Base-by-base conservation (phyloP, 2,329 filamentous ascomycete genomes). In the Lachnellula occidentalis region DNA sequence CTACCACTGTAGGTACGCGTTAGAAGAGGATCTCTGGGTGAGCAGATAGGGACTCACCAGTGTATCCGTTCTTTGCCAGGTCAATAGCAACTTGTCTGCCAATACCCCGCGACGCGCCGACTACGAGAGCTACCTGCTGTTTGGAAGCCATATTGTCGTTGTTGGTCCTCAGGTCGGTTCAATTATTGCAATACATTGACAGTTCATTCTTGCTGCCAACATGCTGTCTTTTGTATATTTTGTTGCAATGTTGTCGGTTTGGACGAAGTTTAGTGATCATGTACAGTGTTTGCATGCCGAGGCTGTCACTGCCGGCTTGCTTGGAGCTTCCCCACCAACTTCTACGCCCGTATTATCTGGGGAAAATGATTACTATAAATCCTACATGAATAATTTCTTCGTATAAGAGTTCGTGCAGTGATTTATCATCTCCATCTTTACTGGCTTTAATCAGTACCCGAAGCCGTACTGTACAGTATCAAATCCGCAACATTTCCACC, bases 71-170 rank as follows among this genome's bases (percentile, higher is more conserved):
- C 62, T 75, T 81, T 7, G 88, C 86, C 3, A 95, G 76, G 66
- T 90, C 87, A 63, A 95, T 79, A 53, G 90, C 88, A 39, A 94
- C 76, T 69, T 94, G 89, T 41, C 64, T 57, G 45, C 90, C 90
- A 59, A 95, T 92, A 37, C 90, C 90, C 58, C 90, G 76, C 0
- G 88, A 92, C 2, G 87, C 88, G 39, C 88, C 88, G 19, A 92
- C 78, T 4, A 92, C 75, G 19, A 92, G 76, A 19, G 86, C 87
- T 6, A 91, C 86, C 58, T 76, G 75, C 37, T 63, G 58, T 51
- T 57, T 53, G 22, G 54, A 49, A 34, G 58, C 21, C 60, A 63
- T 64, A 24, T 14, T 56, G 9, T 37, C 19, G 39, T 6, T 4
- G 15, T 22, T 49, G n/a, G 9, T 31, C 7, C n/a, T 53, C 54